Evolutionary conservation across 257 asterid genomes (phyloP).

Genomic region (Voacanga thouarsii): DNA sequence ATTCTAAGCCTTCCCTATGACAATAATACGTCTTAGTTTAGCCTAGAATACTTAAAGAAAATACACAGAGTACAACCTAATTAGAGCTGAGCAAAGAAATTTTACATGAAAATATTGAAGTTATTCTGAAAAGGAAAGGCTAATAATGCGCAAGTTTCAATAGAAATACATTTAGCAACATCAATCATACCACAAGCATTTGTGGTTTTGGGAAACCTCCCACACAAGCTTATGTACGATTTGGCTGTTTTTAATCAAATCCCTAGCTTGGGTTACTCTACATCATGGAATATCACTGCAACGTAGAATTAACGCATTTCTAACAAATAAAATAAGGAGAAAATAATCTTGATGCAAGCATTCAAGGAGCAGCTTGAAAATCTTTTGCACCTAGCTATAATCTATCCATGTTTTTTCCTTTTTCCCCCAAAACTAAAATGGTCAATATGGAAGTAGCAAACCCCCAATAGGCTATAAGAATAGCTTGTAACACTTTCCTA

Average conservation of each 20-base stretch:
- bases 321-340: not conserved
- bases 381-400: too few species aligned
- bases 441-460: too few species aligned
- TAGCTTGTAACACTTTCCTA: conserved; percentile 10
- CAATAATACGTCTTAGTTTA: too few species aligned
- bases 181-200: conserved; percentile 34
- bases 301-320: conserved; percentile 4
- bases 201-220: conserved; percentile 64
- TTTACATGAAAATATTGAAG: too few species aligned
- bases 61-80: too few species aligned
- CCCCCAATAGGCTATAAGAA: too few species aligned
- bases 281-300: conserved; percentile 9
- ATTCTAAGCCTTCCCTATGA: too few species aligned
- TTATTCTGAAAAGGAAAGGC: too few species aligned
- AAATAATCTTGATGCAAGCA: not conserved
- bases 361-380: not conserved
- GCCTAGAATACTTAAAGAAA: too few species aligned
- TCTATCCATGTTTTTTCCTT: too few species aligned
- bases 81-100: too few species aligned
- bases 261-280: conserved; percentile 98
- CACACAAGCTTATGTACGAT: conserved; percentile 73
- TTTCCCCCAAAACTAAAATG: too few species aligned
- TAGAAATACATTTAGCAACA: not conserved
- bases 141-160: not conserved
- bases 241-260: conserved; percentile 75